A percentile compares a stretch with the other conserved stretches of the same genome.
Evolutionary conservation across 1,139 yeast genomes (phyloP).

Genomic region (Pichia terricola): DNA sequence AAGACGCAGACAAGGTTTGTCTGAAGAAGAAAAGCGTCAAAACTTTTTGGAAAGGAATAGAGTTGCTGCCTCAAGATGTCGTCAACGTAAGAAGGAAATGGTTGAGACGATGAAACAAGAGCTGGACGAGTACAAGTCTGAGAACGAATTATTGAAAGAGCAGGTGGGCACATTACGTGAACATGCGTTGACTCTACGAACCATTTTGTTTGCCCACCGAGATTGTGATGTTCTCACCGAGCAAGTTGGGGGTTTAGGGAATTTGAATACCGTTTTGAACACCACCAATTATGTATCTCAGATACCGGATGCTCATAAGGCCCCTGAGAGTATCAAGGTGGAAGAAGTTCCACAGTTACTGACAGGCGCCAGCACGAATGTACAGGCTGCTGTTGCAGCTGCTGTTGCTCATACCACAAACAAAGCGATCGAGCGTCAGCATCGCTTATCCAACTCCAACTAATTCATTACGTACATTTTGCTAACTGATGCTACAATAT

Average conservation of each 20-base stretch:
- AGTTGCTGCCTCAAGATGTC: conserved; percentile 68
- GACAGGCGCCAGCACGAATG: conserved; percentile 24
- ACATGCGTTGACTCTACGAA: conserved; percentile 44
- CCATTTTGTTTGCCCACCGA: conserved; percentile 29
- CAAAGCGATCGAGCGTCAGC: conserved; percentile 16
- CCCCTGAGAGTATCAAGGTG: conserved; percentile 5
- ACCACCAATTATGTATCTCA: conserved; percentile 20
- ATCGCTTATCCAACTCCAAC: conserved; percentile 1
- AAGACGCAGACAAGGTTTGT: conserved; percentile 14
- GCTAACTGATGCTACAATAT: not conserved
- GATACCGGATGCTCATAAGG: conserved; percentile 11
- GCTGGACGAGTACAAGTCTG: conserved; percentile 54
- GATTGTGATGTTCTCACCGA: conserved; percentile 25
- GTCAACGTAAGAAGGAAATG: conserved; percentile 77
- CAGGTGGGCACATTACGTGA: conserved; percentile 52
- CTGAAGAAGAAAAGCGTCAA: conserved; percentile 66
- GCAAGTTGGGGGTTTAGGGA: conserved; percentile 24
- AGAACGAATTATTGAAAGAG: conserved; percentile 56
- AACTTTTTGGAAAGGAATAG: conserved; percentile 69
- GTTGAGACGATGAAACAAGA: conserved; percentile 77
- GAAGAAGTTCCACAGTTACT: conserved; percentile 11
- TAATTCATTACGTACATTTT: not conserved
- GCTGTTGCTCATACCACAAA: conserved; percentile 22
- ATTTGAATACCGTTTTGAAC: conserved; percentile 20
- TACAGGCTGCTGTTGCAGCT: conserved; percentile 28